Evolutionary conservation across 1,139 yeast species (phyloP).

Genomic region (Torulaspora pretoriensis): DNA sequence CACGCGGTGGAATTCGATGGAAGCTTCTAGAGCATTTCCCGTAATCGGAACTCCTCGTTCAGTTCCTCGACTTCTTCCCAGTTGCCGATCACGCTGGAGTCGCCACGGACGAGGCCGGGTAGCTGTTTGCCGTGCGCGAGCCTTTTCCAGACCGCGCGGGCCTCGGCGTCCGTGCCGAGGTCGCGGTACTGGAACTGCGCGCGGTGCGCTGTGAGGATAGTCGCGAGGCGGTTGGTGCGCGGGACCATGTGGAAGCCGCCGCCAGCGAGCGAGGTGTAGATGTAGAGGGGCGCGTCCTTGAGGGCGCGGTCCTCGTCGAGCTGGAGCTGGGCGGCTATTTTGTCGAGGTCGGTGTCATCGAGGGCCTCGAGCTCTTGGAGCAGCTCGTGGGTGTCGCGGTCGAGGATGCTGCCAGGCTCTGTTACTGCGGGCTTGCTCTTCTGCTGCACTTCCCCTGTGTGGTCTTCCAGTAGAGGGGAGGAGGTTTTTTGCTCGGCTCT

Average conservation of each 20-base stretch:
- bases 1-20: constrained; percentile 21
- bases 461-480: too few species aligned
- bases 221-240: constrained; percentile 72
- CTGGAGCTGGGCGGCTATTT: constrained; percentile 7
- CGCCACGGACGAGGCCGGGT: constrained; percentile 92
- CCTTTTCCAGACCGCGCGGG: constrained; percentile 82
- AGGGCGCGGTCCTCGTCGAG: constrained; percentile 17
- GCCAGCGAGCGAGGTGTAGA: constrained; percentile 86
- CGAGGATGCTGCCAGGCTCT: constrained; percentile 12
- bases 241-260: constrained; percentile 78
- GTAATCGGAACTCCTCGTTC: constrained; percentile 72
- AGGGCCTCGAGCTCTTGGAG: constrained; percentile 13
- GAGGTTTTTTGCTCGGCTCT: too few species aligned
- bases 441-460: neutral
- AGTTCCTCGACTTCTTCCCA: constrained; percentile 80
- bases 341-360: constrained; percentile 8
- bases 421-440: too few species aligned
- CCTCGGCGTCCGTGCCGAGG: constrained; percentile 82
- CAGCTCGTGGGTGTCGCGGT: constrained; percentile 19
- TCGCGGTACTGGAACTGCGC: constrained; percentile 64
- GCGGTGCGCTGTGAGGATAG: constrained; percentile 72
- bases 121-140: constrained; percentile 67
- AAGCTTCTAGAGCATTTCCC: constrained; percentile 49
- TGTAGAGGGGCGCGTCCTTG: constrained; percentile 55
- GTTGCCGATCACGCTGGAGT: constrained; percentile 76